These are phyloP conservation scores for Daldinia decipiens DNA, from an alignment of 495 filamentous ascomycete species.

Conservation along the genomic window DNA sequence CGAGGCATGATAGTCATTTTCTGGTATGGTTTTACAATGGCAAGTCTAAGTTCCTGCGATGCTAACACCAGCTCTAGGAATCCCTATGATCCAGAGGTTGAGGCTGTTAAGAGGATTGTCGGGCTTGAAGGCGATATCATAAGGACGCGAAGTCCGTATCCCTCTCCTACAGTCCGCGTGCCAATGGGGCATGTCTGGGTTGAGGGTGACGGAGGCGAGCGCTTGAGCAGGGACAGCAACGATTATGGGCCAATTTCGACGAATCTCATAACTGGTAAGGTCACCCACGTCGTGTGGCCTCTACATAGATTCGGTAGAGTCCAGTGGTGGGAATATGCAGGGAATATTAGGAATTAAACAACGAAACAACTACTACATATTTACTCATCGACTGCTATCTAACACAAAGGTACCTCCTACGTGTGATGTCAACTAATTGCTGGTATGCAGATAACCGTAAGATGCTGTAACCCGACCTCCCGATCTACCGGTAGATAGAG, in stretches of 20 bases:
- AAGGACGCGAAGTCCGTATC: constrained; percentile 68
- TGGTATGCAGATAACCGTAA: neutral
- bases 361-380: neutral
- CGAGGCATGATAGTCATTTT: constrained; percentile 67
- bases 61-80: constrained; percentile 59
- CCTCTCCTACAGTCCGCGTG: constrained; percentile 64
- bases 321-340: constrained; percentile 60
- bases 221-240: constrained; percentile 76
- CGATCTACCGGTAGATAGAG: neutral
- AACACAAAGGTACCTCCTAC: neutral
- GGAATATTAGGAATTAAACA: constrained; percentile 33
- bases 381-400: neutral
- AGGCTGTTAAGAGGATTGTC: constrained; percentile 74
- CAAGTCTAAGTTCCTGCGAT: neutral
- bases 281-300: constrained; percentile 72
- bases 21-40: constrained; percentile 47
- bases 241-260: constrained; percentile 74
- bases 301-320: constrained; percentile 61
- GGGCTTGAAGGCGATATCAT: constrained; percentile 76
- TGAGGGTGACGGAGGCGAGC: constrained; percentile 72
- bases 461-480: neutral
- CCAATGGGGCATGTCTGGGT: constrained; percentile 82
- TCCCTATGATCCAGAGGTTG: constrained; percentile 67
- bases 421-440: neutral
- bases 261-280: constrained; percentile 69